These are phyloP conservation scores for Russula ochroleuca DNA, from an alignment of 768 basidiomycete genomes.

Conservation along the genomic window DNA sequence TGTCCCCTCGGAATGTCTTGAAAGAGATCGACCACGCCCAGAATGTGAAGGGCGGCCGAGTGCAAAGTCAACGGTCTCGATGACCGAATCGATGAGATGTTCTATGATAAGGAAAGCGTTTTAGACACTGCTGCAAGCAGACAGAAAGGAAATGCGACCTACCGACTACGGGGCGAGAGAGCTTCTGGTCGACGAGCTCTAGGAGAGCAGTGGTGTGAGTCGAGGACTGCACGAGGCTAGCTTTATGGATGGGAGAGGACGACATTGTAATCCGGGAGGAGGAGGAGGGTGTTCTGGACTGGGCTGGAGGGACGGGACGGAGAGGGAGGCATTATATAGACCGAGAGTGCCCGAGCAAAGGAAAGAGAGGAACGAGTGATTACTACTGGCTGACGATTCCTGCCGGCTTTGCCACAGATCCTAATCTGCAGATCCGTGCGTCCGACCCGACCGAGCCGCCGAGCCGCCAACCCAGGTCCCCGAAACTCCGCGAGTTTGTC, in stretches of 20 bases:
- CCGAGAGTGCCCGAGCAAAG: not conserved
- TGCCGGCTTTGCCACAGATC: slow-evolving; percentile 2
- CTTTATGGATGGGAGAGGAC: slow-evolving; percentile 41
- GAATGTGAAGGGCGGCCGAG: slow-evolving; percentile 63
- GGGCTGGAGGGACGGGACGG: slow-evolving; percentile 11
- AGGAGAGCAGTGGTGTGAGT: slow-evolving; percentile 62
- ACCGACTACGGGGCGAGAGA: slow-evolving; percentile 63
- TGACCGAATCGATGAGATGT: slow-evolving; percentile 62
- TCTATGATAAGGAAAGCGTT: slow-evolving; percentile 40
- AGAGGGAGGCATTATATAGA: slow-evolving; percentile 32
- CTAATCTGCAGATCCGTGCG: not conserved
- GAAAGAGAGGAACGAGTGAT: not conserved
- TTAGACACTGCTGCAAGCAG: not conserved
- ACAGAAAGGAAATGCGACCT: slow-evolving; percentile 31
- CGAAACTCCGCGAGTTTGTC: slow-evolving; percentile 11
- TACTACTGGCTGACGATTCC: slow-evolving; percentile 6
- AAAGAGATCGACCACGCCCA: slow-evolving; percentile 44
- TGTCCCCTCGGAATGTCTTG: slow-evolving; percentile 48
- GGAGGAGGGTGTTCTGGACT: not conserved
- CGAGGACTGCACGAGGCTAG: slow-evolving; percentile 58
- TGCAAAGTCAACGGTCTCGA: slow-evolving; percentile 72
- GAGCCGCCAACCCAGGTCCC: no score
- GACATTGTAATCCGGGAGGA: slow-evolving; percentile 23
- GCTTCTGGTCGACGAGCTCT: slow-evolving; percentile 62
- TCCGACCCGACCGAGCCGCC: slow-evolving; percentile 16